A percentile compares a stretch with the other conserved stretches of the same genome.
These are phyloP conservation scores for Erythrophleum ivorense DNA, from an alignment of 331 rosid genomes.

Conservation along the genomic window DNA sequence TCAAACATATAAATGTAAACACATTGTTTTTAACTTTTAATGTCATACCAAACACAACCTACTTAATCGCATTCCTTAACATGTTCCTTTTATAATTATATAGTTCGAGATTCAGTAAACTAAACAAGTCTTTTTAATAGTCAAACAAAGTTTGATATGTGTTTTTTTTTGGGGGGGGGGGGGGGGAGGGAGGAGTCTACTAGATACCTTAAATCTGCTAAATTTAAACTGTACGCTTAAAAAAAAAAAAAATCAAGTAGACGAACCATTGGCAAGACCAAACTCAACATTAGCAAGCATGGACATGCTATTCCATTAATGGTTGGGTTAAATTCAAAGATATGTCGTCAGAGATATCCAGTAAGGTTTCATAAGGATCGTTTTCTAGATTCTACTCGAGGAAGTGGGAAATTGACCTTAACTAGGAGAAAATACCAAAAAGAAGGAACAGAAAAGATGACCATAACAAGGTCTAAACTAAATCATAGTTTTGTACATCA, in stretches of 20 bases:
- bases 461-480: neutral
- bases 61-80: too few species aligned
- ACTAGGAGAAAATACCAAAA: too few species aligned
- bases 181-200: neutral
- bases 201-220: neutral
- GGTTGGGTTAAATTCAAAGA: neutral
- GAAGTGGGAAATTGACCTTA: too few species aligned
- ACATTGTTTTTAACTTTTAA: too few species aligned
- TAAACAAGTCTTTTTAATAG: too few species aligned
- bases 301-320: neutral
- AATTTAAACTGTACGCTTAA: too few species aligned
- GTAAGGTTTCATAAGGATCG: neutral
- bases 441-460: slow-evolving; percentile 7
- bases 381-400: neutral
- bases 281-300: slow-evolving; percentile 6
- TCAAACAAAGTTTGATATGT: neutral
- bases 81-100: too few species aligned
- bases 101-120: too few species aligned
- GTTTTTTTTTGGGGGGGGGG: neutral
- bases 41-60: too few species aligned
- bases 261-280: neutral
- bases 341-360: neutral
- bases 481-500: slow-evolving; percentile 10
- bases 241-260: neutral
- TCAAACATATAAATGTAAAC: too few species aligned